A percentile compares a stretch with the other conserved stretches of the same genome.
Evolutionary conservation across 1,284 basidiomycete species (phyloP).

Genomic region (Veloboletus limbatus): DNA sequence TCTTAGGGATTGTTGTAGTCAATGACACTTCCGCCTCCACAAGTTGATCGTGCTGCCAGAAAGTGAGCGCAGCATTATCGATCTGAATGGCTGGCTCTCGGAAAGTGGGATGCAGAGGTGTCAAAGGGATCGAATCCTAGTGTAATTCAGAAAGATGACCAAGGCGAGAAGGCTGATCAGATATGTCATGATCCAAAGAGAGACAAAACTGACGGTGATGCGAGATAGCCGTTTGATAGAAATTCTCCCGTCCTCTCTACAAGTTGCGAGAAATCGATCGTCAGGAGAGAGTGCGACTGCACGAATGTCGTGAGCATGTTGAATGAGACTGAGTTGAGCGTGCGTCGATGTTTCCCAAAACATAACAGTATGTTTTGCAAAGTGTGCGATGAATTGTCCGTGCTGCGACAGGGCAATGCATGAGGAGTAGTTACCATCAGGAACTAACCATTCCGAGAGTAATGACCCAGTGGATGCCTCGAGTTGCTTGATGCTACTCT

Average conservation of each 20-base stretch:
- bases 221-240: neutral
- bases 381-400: neutral
- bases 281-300: neutral
- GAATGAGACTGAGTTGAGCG: neutral
- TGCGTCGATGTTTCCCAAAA: slow-evolving; percentile 2
- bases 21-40: neutral
- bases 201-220: neutral
- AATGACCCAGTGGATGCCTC: neutral
- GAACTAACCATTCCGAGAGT: neutral
- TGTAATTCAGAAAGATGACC: too few species aligned
- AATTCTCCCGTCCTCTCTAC: neutral
- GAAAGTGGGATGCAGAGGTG: neutral
- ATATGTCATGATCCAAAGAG: too few species aligned
- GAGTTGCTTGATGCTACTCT: neutral
- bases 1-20: neutral
- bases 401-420: neutral
- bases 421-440: neutral
- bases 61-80: neutral
- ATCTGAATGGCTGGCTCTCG: slow-evolving; percentile 3
- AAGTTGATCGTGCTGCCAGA: neutral
- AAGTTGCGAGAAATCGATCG: neutral
- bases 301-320: neutral
- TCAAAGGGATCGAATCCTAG: neutral
- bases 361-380: neutral
- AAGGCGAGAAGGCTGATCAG: too few species aligned